A percentile compares a stretch with the other conserved stretches of the same genome.
phyloP scores from a whole-genome alignment of 1,139 yeast genomes.

The Kodamaea sp. region DNA sequence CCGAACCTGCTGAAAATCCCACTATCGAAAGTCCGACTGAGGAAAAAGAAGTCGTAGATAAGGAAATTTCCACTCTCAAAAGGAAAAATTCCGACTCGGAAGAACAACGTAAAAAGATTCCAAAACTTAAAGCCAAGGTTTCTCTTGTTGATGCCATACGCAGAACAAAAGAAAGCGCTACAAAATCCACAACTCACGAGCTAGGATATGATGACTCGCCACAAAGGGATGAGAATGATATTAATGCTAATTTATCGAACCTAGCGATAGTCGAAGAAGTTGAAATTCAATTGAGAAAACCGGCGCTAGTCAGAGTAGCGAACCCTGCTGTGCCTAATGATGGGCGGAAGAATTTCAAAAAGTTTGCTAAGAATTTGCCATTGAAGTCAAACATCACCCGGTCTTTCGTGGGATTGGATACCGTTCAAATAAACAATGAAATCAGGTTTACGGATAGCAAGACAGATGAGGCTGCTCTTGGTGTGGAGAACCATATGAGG shows the following conservation, averaged over 20 bases:
- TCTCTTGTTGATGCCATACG: slow-evolving; percentile 38
- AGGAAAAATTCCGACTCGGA: slow-evolving; percentile 1
- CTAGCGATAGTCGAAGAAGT: slow-evolving; percentile 41
- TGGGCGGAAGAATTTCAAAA: slow-evolving; percentile 40
- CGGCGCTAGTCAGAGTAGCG: background rate
- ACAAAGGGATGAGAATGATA: slow-evolving; percentile 1
- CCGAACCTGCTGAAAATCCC: background rate
- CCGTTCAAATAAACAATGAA: slow-evolving; percentile 18
- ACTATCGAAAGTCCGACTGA: background rate
- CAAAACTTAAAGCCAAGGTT: slow-evolving; percentile 21
- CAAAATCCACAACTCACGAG: slow-evolving; percentile 26
- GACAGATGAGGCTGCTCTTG: slow-evolving; percentile 3
- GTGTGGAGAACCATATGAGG: slow-evolving; percentile 13
- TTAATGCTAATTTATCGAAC: slow-evolving; percentile 16
- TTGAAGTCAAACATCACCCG: slow-evolving; percentile 25
- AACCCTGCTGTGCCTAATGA: slow-evolving; percentile 10
- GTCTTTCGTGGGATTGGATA: slow-evolving; percentile 27
- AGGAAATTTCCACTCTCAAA: background rate
- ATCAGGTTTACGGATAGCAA: slow-evolving; percentile 11
- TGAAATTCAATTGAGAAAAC: slow-evolving; percentile 22
- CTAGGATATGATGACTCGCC: slow-evolving; percentile 24
- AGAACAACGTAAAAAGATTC: background rate
- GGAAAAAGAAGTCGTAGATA: background rate
- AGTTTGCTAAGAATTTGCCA: slow-evolving; percentile 30
- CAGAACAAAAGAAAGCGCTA: slow-evolving; percentile 31